phyloP scores from a whole-genome alignment of 371 early-diverging fungal species.

The Massospora cicadina region DNA sequence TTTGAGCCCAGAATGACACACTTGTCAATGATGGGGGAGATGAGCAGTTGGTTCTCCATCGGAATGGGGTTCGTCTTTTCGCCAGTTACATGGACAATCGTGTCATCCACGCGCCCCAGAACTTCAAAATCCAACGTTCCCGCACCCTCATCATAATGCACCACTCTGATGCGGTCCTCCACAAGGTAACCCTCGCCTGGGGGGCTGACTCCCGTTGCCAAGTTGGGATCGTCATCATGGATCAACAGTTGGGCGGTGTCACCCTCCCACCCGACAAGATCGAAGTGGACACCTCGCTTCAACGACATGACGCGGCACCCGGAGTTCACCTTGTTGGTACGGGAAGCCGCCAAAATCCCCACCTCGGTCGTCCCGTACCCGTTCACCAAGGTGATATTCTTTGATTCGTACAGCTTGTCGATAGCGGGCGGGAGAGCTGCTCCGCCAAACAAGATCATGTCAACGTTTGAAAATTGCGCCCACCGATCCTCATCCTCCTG shows the following conservation, averaged over 20 bases:
- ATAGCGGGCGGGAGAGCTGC: neutral
- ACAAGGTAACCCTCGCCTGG: neutral
- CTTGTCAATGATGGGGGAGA: neutral
- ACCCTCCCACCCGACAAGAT: neutral
- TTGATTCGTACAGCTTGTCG: neutral
- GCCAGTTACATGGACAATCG: slow-evolving; percentile 5
- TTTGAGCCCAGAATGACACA: neutral
- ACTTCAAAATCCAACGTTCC: neutral
- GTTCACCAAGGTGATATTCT: neutral
- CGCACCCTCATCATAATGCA: neutral
- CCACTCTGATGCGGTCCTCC: neutral
- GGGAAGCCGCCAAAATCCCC: neutral
- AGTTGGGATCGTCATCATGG: neutral
- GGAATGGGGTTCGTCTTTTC: slow-evolving; percentile 10
- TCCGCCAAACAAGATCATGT: neutral
- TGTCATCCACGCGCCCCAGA: neutral
- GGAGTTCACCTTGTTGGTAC: neutral
- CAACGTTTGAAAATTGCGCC: neutral
- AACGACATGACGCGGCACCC: neutral
- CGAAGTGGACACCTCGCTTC: neutral
- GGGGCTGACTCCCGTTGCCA: neutral
- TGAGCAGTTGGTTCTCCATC: neutral
- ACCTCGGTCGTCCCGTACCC: neutral
- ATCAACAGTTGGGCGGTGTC: neutral
- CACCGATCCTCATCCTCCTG: neutral